Evolutionary conservation across 2,329 filamentous ascomycete genomes (phyloP).

Genomic region (Sarocladium kiliense): DNA sequence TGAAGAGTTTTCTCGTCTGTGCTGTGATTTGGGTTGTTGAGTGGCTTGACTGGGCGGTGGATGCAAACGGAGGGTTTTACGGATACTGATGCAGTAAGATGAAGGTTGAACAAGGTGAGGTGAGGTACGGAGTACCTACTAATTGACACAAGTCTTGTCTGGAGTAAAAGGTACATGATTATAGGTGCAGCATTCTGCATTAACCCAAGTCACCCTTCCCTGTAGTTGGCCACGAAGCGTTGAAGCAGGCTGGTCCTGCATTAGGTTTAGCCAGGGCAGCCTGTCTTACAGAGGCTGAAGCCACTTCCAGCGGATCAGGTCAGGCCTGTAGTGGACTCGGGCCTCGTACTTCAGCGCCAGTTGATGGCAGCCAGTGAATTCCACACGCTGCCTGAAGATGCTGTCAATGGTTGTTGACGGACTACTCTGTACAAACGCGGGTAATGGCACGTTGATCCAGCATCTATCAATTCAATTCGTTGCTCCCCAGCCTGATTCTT

Average conservation of each 20-base stretch:
- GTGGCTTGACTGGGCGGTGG: constrained; percentile 4
- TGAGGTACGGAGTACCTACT: too few species aligned
- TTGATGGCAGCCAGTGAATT: not conserved
- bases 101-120: too few species aligned
- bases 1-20: not conserved
- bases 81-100: not conserved
- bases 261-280: constrained; percentile 4
- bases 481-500: too few species aligned
- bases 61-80: constrained; percentile 4
- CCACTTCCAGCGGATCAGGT: too few species aligned
- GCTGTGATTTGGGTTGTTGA: not conserved
- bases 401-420: not conserved
- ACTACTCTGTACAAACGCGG: not conserved
- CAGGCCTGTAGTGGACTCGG: too few species aligned
- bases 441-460: not conserved
- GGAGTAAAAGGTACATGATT: too few species aligned
- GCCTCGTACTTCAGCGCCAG: not conserved
- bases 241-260: not conserved
- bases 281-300: not conserved
- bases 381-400: not conserved
- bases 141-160: not conserved
- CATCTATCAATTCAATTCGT: too few species aligned
- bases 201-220: too few species aligned
- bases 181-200: too few species aligned
- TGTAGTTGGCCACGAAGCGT: too few species aligned